phyloP scores from a whole-genome alignment of 176 grass and related monocot genomes.

The Aegilops umbellulata region DNA sequence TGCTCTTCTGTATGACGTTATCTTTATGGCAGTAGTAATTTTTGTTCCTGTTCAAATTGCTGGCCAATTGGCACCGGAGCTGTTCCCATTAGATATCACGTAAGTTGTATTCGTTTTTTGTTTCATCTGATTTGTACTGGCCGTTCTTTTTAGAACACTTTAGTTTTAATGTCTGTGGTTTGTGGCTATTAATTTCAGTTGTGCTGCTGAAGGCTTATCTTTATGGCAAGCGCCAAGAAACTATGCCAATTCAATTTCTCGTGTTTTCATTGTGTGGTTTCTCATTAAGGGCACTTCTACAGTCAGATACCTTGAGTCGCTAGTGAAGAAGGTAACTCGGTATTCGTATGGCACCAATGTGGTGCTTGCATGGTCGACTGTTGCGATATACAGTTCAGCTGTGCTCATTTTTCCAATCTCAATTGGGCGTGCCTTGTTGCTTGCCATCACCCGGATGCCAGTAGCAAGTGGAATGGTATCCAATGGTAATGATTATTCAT shows the following conservation, averaged over 20 bases:
- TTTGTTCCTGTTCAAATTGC: slow-evolving; percentile 36
- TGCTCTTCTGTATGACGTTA: not conserved
- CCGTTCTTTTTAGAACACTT: too few species aligned
- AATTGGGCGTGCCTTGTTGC: slow-evolving; percentile 40
- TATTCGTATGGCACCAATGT: slow-evolving; percentile 11
- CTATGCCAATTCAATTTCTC: slow-evolving; percentile 22
- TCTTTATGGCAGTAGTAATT: slow-evolving; percentile 18
- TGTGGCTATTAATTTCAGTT: slow-evolving; percentile 16
- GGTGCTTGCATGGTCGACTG: slow-evolving; percentile 26
- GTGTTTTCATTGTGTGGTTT: slow-evolving; percentile 16
- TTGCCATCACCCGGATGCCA: slow-evolving; percentile 30
- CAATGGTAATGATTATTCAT: slow-evolving; percentile 34
- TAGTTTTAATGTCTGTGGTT: not conserved
- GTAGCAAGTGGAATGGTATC: slow-evolving; percentile 28
- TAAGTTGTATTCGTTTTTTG: not conserved
- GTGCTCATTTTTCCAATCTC: slow-evolving; percentile 38
- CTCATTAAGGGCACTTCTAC: slow-evolving; percentile 2
- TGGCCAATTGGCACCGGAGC: not conserved
- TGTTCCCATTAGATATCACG: slow-evolving; percentile 34
- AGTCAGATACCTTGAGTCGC: slow-evolving; percentile 18
- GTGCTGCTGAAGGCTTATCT: not conserved
- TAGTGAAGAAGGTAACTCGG: slow-evolving; percentile 6
- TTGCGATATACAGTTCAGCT: slow-evolving; percentile 38
- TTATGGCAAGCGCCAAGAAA: slow-evolving; percentile 21
- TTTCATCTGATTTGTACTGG: not conserved